Evolutionary conservation across 495 filamentous ascomycete species (phyloP), one percentile per base, ranked within the genome.

Genomic region (Wilcoxina mikolae): DNA sequence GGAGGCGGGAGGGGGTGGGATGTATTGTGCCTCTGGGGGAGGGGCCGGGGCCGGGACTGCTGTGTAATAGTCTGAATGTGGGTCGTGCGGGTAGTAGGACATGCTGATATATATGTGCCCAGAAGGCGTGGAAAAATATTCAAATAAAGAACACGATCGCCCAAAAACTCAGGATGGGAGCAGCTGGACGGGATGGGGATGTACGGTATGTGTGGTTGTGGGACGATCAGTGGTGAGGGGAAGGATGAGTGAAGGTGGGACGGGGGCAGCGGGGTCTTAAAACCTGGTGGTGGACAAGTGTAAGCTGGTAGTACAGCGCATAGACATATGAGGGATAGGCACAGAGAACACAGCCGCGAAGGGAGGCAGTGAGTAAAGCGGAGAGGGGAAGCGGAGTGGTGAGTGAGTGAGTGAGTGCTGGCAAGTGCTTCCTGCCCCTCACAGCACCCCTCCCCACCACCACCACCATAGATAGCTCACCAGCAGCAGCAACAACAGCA

Each of bases 11-110:
- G 46, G 46, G 15, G 46, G 46, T 49, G 46, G 46, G 15, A 49
- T 25, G 20, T 28, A 49, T 9, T 22, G 27, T 49, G 46, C 23
- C 15, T 49, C 46, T 20, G 25, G 47, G 2, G 33, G 52, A 11
- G 59, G 20, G 12, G 56, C 51, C n/a, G 31, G 57, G 3, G 33
- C 53, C 10, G 59, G 20, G 10, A 51, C 56, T 17, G 28, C 28
- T 12, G 41, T 41, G 11, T 60, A 38, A 15, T 56, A 39, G 2
- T 53, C 26, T 58, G 27, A 54, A 29, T 27, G 22, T 50, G 52
- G 42, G 22, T 26, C 5, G 25, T 49, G 12, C 11, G 3, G 15
- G 46, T 49, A 29, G 46, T 49, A 28, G 2, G 23, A 27, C 46
- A 46, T 46, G 2, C 2, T 46, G 23, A 7, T 20, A 17, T 9